Base-by-base conservation (phyloP, 164 flowering plant genomes). In the Akebia trifoliata region DNA sequence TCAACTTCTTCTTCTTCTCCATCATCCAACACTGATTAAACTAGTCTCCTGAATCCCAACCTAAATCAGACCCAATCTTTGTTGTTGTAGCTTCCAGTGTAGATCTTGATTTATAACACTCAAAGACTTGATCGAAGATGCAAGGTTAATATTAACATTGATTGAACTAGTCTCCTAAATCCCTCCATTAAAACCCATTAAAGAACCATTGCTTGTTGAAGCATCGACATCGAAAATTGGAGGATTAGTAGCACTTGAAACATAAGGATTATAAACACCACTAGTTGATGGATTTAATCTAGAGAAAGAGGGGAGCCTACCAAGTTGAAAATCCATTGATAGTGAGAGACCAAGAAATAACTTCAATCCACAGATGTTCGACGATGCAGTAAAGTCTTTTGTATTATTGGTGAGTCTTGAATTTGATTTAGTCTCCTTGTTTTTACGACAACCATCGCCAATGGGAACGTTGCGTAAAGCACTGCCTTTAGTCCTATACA, bases 81-180 rank as follows among this genome's bases (percentile, higher is more conserved):
- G 93, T 54, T 86, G 90, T 65, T 89, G 96, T 48, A 89, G 60
- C 64, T 82, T 89, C 93, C 89, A 82, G 74, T 88, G 96, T 56
- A 88, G 60, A 49, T 88, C 92, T 59, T 83, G 88, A 73, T 88
- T 88, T 9, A 86, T 79, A 3, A 67, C 78, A 62, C 96, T 86
- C 74, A 89, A 72, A 2, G 85, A 81, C 65, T 84, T 90, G 15
- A 89, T 88, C 2, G 92, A 83, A 26, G 92, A 72, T 4, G 85
- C 81, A 31, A 84, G 62, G n/a, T 40, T 67, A 29, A 52, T 63
- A 17, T 71, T n/a, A 37, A 60, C 65, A 50, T 65, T 63, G 24
- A 42, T 37, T 0, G 80, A 58, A 22, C 72, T 72, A 50, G 54
- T 62, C 5, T 67, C 76, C 22, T 66, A 75, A 50, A 56, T 25